Base-by-base conservation (phyloP, 495 filamentous ascomycete species). In the Niebla homalea region DNA sequence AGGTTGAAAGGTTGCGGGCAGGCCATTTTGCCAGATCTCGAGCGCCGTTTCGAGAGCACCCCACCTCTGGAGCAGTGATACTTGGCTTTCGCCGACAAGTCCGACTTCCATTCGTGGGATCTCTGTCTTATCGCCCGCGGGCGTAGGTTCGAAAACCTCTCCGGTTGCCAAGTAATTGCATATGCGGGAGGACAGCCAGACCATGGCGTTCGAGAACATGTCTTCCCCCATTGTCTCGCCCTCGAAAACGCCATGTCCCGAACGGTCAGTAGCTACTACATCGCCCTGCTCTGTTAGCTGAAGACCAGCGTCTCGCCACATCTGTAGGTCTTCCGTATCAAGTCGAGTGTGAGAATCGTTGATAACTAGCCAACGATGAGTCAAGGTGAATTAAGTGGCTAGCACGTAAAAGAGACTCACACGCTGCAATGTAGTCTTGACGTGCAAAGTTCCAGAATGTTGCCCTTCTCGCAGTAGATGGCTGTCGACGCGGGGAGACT, bases 361-460 rank as follows among this genome's bases (percentile, higher is more conserved):
- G 55, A 81, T 80, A 54, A 81, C 75, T 76, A 51, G 4, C 29
- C 40, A 18, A 38, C 11, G n/a, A 42, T 39, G 19, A 46, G 22
- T 32, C 29, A 32, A 32, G 29, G 29, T 32, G 29, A 11, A 32
- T 2, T 2, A 32, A 32, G 29, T 2, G 29, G 14, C 38, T 2
- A 12, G 14, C 38, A 25, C 25, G 39, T 7, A 22, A 44, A 12
- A 29, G 2, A 29, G 20, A 70, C 75, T 70, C 65, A 79, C 75
- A 79, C 26, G 78, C 77, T 58, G 76, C 72, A 8, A 83, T 64
- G 62, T 80, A 78, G 57, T 81, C 78, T 57, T 81, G 78, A 36
- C 78, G 66, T 18, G 78, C 79, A 59, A 80, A 79, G 53, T 80
- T 80, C 78, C 78, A 81, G 57, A 81, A 81, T 1, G 73, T 78